These are phyloP conservation scores for Pseudonectria foliicola DNA, from an alignment of 2,329 filamentous ascomycete genomes.

Conservation along the genomic window DNA sequence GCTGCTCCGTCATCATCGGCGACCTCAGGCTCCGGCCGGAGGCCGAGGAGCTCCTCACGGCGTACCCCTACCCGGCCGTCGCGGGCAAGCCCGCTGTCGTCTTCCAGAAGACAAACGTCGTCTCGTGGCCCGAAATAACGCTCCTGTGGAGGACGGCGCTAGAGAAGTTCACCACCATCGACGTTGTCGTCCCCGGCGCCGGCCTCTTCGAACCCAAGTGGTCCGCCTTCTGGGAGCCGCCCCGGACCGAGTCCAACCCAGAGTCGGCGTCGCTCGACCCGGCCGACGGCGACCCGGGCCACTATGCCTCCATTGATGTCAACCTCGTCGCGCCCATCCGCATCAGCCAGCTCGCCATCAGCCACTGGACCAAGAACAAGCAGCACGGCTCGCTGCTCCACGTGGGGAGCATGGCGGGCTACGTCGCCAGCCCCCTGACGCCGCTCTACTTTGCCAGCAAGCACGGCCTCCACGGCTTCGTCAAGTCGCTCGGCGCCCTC, in stretches of 20 bases:
- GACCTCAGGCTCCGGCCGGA: conserved; percentile 29
- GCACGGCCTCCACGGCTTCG: conserved; percentile 30
- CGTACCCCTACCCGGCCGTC: conserved; percentile 21
- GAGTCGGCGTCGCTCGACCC: conserved; percentile 20
- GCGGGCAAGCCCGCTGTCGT: conserved; percentile 18
- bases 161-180: conserved; percentile 22
- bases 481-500: conserved; percentile 23
- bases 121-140: conserved; percentile 29
- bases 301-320: conserved; percentile 29
- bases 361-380: conserved; percentile 28
- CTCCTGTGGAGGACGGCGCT: conserved; percentile 24
- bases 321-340: conserved; percentile 32
- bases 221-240: conserved; percentile 31
- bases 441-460: conserved; percentile 33
- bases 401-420: conserved; percentile 29
- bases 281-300: conserved; percentile 23
- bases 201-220: conserved; percentile 31
- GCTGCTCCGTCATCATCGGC: conserved; percentile 31
- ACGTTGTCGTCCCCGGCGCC: conserved; percentile 32
- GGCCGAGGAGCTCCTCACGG: conserved; percentile 25
- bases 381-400: conserved; percentile 24
- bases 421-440: conserved; percentile 21
- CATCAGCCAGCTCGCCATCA: conserved; percentile 31
- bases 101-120: conserved; percentile 31
- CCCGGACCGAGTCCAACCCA: conserved; percentile 22